These are phyloP conservation scores for Rhodocollybia butyracea DNA, from an alignment of 768 basidiomycete species.

Conservation along the genomic window DNA sequence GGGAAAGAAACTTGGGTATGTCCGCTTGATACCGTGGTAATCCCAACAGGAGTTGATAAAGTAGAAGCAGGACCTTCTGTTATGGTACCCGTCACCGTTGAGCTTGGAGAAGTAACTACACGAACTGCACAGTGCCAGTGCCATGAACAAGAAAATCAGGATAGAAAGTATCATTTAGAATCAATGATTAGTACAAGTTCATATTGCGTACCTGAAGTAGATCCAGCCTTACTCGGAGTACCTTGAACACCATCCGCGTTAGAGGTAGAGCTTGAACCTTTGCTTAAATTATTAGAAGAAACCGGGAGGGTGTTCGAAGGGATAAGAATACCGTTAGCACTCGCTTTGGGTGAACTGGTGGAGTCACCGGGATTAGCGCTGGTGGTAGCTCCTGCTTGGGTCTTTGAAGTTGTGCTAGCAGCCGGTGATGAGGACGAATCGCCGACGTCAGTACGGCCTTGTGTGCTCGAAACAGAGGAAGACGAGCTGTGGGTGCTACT, in stretches of 20 bases:
- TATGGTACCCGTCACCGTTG: conserved; percentile 36
- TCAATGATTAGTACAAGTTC: no score
- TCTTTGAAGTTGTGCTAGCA: neutral
- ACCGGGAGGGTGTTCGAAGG: neutral
- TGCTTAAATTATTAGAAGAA: neutral
- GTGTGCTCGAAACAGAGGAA: neutral
- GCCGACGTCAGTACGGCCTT: neutral
- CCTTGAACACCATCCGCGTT: neutral
- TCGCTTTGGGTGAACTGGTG: neutral
- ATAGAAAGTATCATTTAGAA: no score
- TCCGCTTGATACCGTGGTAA: conserved; percentile 33
- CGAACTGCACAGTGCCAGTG: neutral
- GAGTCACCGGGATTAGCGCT: neutral
- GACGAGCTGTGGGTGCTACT: neutral
- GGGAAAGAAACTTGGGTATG: conserved; percentile 39
- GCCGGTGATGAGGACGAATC: neutral
- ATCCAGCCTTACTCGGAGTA: neutral
- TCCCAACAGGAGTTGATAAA: conserved; percentile 37
- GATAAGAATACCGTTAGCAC: conserved; percentile 4
- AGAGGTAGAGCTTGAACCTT: neutral
- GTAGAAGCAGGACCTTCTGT: conserved; percentile 40
- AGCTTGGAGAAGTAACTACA: conserved; percentile 18
- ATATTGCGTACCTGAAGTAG: conserved; percentile 6
- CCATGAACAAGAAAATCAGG: conserved; percentile 10
- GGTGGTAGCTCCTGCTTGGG: neutral